Base-by-base conservation (phyloP, 2,329 filamentous ascomycete genomes). In the Paracorniculantispora psalliotae region DNA sequence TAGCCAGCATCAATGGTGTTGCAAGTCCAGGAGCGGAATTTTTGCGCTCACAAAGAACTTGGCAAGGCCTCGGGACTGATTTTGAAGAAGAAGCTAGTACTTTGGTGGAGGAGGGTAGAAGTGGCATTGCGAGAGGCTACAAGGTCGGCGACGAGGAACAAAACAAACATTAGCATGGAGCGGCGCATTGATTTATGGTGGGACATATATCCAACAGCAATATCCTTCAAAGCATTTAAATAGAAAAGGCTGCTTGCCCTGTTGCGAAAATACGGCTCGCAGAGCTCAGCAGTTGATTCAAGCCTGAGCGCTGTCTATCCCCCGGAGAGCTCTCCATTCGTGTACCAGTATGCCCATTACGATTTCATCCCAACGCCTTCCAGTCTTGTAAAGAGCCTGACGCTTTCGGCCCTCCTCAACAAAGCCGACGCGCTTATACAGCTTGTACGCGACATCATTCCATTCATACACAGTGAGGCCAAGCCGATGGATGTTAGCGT, bases 1-100 rank as follows among this genome's bases (percentile, higher is more conserved):
- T 97, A 19, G 88, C 91, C 0, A 86, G 87, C 48, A 85, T 97
- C 65, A 93, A 92, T 54, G 91, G 92, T 7, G 84, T 93, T 0
- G 80, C 89, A n/a, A 97, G 93, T 48, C 94, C 94, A 0, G 94
- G 91, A 0, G 94, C 94, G 0, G 91, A 97, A 71, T 97, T 84
- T 66, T 75, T 99, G 63, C 83, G 88, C 33, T 89, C 88, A 3
- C 84, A 92, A 67, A 78, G 94, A 59, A 96, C 91, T 4, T 99
- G 94, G 94, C 89, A 89, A 68, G 94, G 94, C 0, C 75, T 99
- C 25, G 94, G 94, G 0, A 96, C 85, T 62, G 94, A 99, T 70
- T 96, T 92, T 67, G 63, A 75, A n/a, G 76, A 76, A 15, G 80
- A 83, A 56, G 75, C 77, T n/a, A 77, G 89, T 59, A 87, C 89